Base-by-base conservation (phyloP, 257 asterid species). In the Penstemon eatonii region DNA sequence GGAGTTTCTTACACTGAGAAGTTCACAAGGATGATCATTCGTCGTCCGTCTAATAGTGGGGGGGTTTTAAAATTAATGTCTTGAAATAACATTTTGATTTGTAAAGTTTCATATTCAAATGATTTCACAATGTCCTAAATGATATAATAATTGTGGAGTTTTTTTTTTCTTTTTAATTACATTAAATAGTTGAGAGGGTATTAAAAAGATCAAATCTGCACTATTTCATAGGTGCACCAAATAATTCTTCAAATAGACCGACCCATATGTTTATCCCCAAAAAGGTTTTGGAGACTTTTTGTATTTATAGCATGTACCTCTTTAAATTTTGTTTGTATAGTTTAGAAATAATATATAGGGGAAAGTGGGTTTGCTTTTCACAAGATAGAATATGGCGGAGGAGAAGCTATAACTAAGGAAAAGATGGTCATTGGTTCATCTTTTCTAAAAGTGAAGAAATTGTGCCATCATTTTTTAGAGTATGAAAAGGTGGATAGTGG, bases 281-380 rank as follows among this genome's bases (percentile, higher is more conserved):
- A 82, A 83, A 76, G 81, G 61, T 76, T 67, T 75, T 54, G 76
- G 83, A 70, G 79, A 75, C 82, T 80, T 81, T 87, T 83, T 86
- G 75, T 79, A 55, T 68, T 72, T 79, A 64, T 83, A 86, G 92
- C 83, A 81, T 65, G 70, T 81, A 72, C 85, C 72, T 79, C 72
- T 79, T 67, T 56, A 60, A 76, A 63, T 64, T 66, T 40, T 60
- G 50, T 44, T 25, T 10, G 54, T 60, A 37, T 56, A 56, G 71
- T 65, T 64, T 70, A 59, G 36, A 60, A 74, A 74, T 61, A 65
- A 70, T 45, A 47, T 1, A 25, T 25, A 63, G 53, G 66, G 68
- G 56, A 73, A 80, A 79, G 84, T 70, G 78, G 76, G 3, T 57
- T 82, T 75, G 59, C 80, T 68, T 76, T 85, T 54, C 68, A 53